Evolutionary conservation across 164 flowering plant species (phyloP), one percentile per base, ranked within the genome.

Genomic region (Aristolochia fimbriata): DNA sequence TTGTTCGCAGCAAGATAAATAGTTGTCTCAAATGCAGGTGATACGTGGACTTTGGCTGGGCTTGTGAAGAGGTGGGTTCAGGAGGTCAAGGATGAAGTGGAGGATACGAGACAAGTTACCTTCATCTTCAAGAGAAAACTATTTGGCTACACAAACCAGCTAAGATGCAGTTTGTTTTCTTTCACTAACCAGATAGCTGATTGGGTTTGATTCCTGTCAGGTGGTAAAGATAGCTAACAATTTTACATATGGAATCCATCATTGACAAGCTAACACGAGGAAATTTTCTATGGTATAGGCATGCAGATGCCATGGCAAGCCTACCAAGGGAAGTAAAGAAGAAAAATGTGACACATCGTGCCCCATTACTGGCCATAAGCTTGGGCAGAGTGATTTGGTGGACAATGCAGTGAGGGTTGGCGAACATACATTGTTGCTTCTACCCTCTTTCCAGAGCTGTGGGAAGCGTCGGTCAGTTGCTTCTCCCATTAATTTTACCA

Each of bases 271-370:
- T 20, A 7, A 37, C 43, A 37, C 43, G 43, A 37, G 43, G 43
- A 37, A 37, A 37, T 37, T 6, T 37, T 37, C 43, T 37, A 10
- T 31, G 20, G 20, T 4, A 19, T 55, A 87, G 95, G 71, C 83
- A 65, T 86, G 94, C 83, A 83, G 82, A 70, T 85, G 96, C 60
- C 92, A 85, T 73, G 96, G 86, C 58, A 59, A 77, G 57, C 81
- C 79, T 30, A 59, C 81, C 55, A 80, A 75, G 62, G 69, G 61
- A 23, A 62, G 68, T 53, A 66, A 58, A 43, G 63, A 22, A 54
- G 57, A 9, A 30, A 71, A 65, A 31, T 55, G 50, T 60, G 55
- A 68, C 47, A 49, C 68, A 52, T 53, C 68, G 66, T 91, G 91
- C 72, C 79, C 87, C 47, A 68, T 77, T 64, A 80, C 86, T 22